phyloP scores from a whole-genome alignment of 192 early-diverging fungal genomes.

The Thoreauomyces humboldtii region DNA sequence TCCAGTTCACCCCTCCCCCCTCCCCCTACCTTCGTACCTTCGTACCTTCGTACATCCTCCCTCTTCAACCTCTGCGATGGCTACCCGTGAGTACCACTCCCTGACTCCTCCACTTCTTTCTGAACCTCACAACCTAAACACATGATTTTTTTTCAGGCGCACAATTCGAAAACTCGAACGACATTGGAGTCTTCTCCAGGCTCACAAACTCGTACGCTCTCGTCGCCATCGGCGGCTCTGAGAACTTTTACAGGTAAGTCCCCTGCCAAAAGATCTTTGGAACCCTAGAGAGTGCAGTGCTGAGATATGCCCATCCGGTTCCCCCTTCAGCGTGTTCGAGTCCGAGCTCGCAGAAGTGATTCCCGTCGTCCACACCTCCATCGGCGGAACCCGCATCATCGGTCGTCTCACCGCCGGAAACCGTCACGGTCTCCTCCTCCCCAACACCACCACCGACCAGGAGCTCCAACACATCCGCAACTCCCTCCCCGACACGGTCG shows the following conservation, averaged over 20 bases:
- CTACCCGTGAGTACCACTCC: too few species aligned
- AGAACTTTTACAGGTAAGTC: constrained; percentile 95
- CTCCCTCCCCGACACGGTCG: constrained; percentile 88
- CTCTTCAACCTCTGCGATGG: too few species aligned
- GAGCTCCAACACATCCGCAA: constrained; percentile 97
- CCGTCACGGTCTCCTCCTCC: constrained; percentile 90
- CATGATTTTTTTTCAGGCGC: constrained; percentile 24
- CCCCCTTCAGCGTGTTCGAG: constrained; percentile 84
- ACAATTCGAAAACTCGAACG: constrained; percentile 96
- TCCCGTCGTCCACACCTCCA: constrained; percentile 94
- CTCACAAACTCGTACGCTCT: constrained; percentile 98
- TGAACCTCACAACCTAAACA: too few species aligned
- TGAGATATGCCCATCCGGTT: not conserved
- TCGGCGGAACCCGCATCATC: constrained; percentile 95
- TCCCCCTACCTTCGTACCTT: too few species aligned
- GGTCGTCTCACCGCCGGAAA: constrained; percentile 94
- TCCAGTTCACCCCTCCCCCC: too few species aligned
- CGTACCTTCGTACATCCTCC: too few species aligned
- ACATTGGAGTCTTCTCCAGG: constrained; percentile 96
- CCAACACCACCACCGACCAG: constrained; percentile 90
- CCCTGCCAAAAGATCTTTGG: not conserved
- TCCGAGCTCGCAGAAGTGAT: constrained; percentile 91
- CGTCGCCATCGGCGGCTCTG: constrained; percentile 95
- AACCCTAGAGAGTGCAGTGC: not conserved
- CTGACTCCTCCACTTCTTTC: too few species aligned